Evolutionary conservation across 306 rosid genomes (phyloP), one percentile per base, ranked within the genome.

Genomic region (Quercus bicolor): DNA sequence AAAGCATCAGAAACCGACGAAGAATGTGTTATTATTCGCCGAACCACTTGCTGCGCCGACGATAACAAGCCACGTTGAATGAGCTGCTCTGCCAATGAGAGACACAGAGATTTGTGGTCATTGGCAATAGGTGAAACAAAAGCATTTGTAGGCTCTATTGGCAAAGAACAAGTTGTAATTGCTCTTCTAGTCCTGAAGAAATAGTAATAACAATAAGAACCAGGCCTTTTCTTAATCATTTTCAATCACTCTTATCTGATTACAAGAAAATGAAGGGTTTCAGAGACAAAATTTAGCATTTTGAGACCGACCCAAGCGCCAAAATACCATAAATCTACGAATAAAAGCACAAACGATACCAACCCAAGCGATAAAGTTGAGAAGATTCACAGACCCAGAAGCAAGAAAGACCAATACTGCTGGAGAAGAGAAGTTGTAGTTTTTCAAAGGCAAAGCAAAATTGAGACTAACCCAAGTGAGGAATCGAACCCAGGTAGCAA

Each of bases 1-100:
- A 81, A 19, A 37, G 82, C 86, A 73, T 81, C 84, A 33, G 82
- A 81, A 75, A 68, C 72, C 20, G 84, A 84, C 10, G 56, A 68
- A 75, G 85, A 81, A 40, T 43, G 62, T 2, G 24, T 9, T 34
- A 87, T 70, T 54, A 87, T 73, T 75, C 77, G 74, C 76, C 55
- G 82, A 20, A 87, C 64, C 59, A 87, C 84, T 24, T 76, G 81
- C 75, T 79, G 87, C 3, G 88, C 86, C 19, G 65, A 60, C 8
- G 61, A 79, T 53, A 81, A 69, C 12, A 77, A 61, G 56, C 88
- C 84, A 10, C 87, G 81, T 31, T 31, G 80, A 55, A 81, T 76
- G 20, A 84, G 84, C 68, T 76, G 78, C 23, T 84, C 84, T 10
- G 33, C 80, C 28, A 79, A 70, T 1, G 90, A 72, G 29, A 60